phyloP scores from a whole-genome alignment of 2,329 filamentous ascomycete species.

The Cladophialophora yegresii region DNA sequence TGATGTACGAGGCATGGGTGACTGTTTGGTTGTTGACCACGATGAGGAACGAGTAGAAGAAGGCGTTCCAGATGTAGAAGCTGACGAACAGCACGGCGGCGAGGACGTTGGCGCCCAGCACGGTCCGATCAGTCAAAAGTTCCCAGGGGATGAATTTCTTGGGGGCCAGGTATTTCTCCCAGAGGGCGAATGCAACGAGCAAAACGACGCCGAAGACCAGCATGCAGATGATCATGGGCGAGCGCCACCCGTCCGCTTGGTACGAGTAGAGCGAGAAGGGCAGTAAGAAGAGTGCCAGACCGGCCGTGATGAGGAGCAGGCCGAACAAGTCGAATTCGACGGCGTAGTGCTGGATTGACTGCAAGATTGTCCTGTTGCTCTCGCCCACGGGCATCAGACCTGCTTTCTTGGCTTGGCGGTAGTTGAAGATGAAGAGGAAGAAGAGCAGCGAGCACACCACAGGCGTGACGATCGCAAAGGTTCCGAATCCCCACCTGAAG shows the following conservation, averaged over 20 bases:
- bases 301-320: slow-evolving; percentile 59
- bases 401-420: slow-evolving; percentile 56
- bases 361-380: slow-evolving; percentile 42
- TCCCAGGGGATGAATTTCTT: slow-evolving; percentile 57
- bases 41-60: slow-evolving; percentile 57
- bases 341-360: slow-evolving; percentile 55
- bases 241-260: slow-evolving; percentile 50
- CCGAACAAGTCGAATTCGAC: slow-evolving; percentile 63
- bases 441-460: slow-evolving; percentile 57
- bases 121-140: slow-evolving; percentile 51
- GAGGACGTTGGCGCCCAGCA: slow-evolving; percentile 55
- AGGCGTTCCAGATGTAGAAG: slow-evolving; percentile 55
- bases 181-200: slow-evolving; percentile 56
- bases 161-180: slow-evolving; percentile 56
- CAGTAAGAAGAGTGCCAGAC: slow-evolving; percentile 65
- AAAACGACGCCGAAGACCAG: slow-evolving; percentile 57
- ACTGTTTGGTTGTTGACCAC: slow-evolving; percentile 52
- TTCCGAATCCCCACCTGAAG: slow-evolving; percentile 64
- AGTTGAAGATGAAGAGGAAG: slow-evolving; percentile 55
- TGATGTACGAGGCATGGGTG: slow-evolving; percentile 47
- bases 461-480: slow-evolving; percentile 62
- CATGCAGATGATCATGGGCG: slow-evolving; percentile 53
- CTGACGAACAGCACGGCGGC: slow-evolving; percentile 50
- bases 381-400: slow-evolving; percentile 51
- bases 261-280: slow-evolving; percentile 59